Percentiles rank a stretch among this genome's conserved stretches.
phyloP scores from a whole-genome alignment of 2,329 filamentous ascomycete species.

The Fusarium brevicatenulatum region DNA sequence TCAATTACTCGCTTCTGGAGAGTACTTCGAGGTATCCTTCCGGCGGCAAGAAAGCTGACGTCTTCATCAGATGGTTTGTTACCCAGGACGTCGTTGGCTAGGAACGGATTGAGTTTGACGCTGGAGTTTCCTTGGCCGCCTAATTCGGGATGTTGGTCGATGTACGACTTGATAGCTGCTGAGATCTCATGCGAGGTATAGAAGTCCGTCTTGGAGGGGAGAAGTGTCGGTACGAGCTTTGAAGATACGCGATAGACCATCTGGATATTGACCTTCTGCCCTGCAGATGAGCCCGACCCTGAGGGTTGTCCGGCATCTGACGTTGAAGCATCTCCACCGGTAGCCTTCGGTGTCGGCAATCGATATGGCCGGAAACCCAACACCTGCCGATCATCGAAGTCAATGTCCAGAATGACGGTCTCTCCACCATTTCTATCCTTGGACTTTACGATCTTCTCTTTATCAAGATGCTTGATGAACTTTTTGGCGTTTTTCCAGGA shows the following conservation, averaged over 20 bases:
- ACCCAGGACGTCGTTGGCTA: constrained; percentile 35
- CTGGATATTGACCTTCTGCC: constrained; percentile 29
- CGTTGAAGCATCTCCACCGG: background rate
- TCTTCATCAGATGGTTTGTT: constrained; percentile 33
- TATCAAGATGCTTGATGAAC: constrained; percentile 39
- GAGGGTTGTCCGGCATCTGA: background rate
- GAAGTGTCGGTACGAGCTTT: constrained; percentile 33
- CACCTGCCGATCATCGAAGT: constrained; percentile 34
- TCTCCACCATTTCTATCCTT: constrained; percentile 39
- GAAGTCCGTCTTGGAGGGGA: constrained; percentile 38
- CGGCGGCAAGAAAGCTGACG: constrained; percentile 24
- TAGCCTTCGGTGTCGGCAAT: constrained; percentile 20
- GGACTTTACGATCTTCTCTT: constrained; percentile 15
- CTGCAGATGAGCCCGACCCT: background rate
- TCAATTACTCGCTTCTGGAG: constrained; percentile 36
- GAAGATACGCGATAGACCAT: constrained; percentile 31
- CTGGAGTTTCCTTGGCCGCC: constrained; percentile 31
- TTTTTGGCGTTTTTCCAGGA: constrained; percentile 41
- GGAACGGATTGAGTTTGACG: constrained; percentile 33
- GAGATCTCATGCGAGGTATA: constrained; percentile 34
- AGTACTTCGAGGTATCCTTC: constrained; percentile 31
- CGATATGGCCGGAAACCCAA: constrained; percentile 31
- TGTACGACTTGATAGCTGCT: constrained; percentile 35
- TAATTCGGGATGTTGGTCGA: constrained; percentile 31
- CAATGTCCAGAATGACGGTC: constrained; percentile 37